Evolutionary conservation across 495 filamentous ascomycete species (phyloP).

Genomic region (Hamigera avellanea): DNA sequence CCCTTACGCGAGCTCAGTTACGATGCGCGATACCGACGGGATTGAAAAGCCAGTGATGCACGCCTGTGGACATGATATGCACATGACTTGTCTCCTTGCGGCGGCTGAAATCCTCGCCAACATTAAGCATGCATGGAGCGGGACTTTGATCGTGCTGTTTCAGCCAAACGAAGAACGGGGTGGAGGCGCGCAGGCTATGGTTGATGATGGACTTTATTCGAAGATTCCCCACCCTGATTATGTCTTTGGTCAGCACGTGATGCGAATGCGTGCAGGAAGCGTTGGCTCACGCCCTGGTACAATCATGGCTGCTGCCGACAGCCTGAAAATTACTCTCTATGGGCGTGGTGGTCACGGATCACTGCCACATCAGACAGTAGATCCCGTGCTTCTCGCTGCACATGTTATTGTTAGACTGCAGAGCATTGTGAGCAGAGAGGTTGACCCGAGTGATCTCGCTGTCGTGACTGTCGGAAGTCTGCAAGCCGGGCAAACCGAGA

Average conservation of each 20-base stretch:
- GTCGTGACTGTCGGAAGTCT: slow-evolving; percentile 42
- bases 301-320: slow-evolving; percentile 39
- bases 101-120: slow-evolving; percentile 29
- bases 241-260: slow-evolving; percentile 41
- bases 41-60: slow-evolving; percentile 41
- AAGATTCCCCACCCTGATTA: slow-evolving; percentile 38
- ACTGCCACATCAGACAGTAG: slow-evolving; percentile 37
- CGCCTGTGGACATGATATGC: slow-evolving; percentile 47
- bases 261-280: slow-evolving; percentile 32
- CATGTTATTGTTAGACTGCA: slow-evolving; percentile 38
- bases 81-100: slow-evolving; percentile 41
- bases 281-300: slow-evolving; percentile 26
- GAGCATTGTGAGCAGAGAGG: slow-evolving; percentile 38
- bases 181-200: slow-evolving; percentile 41
- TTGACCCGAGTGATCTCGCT: slow-evolving; percentile 33
- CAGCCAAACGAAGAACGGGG: slow-evolving; percentile 43
- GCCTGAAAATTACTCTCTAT: slow-evolving; percentile 37
- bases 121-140: slow-evolving; percentile 26
- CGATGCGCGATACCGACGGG: slow-evolving; percentile 27
- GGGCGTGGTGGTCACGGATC: slow-evolving; percentile 43
- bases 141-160: slow-evolving; percentile 42
- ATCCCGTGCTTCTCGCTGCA: slow-evolving; percentile 39
- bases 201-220: slow-evolving; percentile 38
- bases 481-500: slow-evolving; percentile 40
- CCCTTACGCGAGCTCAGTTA: slow-evolving; percentile 32